Conservation (phyloP, 1,139 yeast species). For the Magnusiomyces starmeri region DNA sequence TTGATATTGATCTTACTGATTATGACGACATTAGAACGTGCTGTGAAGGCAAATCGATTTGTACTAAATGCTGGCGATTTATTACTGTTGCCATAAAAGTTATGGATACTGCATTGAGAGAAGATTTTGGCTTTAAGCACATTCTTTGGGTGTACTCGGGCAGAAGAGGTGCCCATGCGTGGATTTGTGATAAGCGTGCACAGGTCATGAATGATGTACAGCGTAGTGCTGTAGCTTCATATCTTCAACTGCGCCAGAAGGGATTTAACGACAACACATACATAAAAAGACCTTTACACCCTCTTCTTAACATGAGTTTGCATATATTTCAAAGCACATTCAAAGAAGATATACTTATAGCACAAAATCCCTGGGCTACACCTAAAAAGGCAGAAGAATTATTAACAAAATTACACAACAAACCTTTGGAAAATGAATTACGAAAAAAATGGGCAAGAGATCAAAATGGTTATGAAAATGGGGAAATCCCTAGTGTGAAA, state of each 20-base stretch:
- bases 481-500: constrained; percentile 45
- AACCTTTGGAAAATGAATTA: constrained; percentile 46
- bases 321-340: constrained; percentile 59
- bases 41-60: constrained; percentile 78
- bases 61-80: constrained; percentile 89
- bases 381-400: constrained; percentile 48
- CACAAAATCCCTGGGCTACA: constrained; percentile 79
- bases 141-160: constrained; percentile 96
- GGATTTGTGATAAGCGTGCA: constrained; percentile 89
- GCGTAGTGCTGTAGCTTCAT: constrained; percentile 74
- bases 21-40: constrained; percentile 92
- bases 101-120: constrained; percentile 60
- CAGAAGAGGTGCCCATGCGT: constrained; percentile 98
- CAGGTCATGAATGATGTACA: constrained; percentile 62
- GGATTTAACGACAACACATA: constrained; percentile 34
- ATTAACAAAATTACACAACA: constrained; percentile 56
- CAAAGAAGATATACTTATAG: constrained; percentile 56
- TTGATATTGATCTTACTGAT: constrained; percentile 97
- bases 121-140: constrained; percentile 85
- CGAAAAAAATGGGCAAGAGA: constrained; percentile 35
- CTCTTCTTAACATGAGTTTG: constrained; percentile 62
- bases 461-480: constrained; percentile 46
- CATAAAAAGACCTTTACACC: constrained; percentile 81
- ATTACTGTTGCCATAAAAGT: constrained; percentile 81
- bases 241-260: constrained; percentile 58